These are phyloP conservation scores for Ophiosphaerella herpotricha DNA, from an alignment of 2,329 filamentous ascomycete species.

Conservation along the genomic window DNA sequence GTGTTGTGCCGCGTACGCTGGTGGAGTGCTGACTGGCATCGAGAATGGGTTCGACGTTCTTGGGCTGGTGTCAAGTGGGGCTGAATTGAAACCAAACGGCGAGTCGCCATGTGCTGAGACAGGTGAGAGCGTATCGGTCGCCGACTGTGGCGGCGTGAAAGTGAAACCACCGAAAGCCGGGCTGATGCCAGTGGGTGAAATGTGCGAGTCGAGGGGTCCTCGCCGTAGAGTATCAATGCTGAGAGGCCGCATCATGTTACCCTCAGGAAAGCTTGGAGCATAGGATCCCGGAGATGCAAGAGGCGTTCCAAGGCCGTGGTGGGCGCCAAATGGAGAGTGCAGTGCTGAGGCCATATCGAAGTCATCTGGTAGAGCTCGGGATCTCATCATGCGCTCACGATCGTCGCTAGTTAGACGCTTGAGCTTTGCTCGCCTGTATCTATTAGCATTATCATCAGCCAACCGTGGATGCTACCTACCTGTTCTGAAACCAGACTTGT, in stretches of 20 bases:
- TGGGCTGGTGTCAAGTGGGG: conserved; percentile 41
- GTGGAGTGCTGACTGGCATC: conserved; percentile 37
- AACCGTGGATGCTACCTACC: conserved; percentile 60
- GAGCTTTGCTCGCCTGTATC: conserved; percentile 61
- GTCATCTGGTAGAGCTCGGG: conserved; percentile 62
- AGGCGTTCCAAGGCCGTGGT: conserved; percentile 53
- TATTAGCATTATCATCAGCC: conserved; percentile 18
- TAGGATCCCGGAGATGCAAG: conserved; percentile 53
- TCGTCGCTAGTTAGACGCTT: conserved; percentile 66
- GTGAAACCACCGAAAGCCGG: conserved; percentile 70
- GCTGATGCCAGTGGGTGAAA: conserved; percentile 69
- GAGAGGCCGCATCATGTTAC: conserved; percentile 68
- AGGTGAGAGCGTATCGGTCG: conserved; percentile 53
- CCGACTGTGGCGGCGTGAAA: conserved; percentile 62
- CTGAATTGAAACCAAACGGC: conserved; percentile 46
- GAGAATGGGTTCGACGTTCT: conserved; percentile 48
- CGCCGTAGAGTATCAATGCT: conserved; percentile 71
- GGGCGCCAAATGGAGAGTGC: conserved; percentile 58
- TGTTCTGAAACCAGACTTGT: conserved; percentile 98
- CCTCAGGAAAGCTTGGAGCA: conserved; percentile 49
- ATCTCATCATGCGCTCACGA: conserved; percentile 65
- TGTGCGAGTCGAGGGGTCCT: conserved; percentile 66
- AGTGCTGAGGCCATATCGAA: conserved; percentile 65
- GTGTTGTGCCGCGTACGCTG: conserved; percentile 44
- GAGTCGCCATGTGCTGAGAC: conserved; percentile 49